phyloP scores from a whole-genome alignment of 352 stramenopile genomes.

The Thalassiosira exigua region DNA sequence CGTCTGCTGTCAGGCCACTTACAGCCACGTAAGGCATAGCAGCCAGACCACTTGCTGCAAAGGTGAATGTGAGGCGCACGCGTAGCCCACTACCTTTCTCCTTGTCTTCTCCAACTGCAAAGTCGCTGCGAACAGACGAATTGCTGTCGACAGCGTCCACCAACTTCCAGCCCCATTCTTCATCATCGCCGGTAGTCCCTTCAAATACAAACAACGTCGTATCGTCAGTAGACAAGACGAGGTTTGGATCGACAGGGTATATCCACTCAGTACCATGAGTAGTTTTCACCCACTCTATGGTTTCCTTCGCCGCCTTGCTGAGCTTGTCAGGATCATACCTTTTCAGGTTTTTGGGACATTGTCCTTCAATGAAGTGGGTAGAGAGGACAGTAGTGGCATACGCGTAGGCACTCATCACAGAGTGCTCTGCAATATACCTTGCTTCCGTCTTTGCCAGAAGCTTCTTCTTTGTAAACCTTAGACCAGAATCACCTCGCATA shows the following conservation, averaged over 20 bases:
- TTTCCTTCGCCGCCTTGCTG: background rate
- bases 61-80: slow-evolving; percentile 5
- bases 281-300: slow-evolving; percentile 20
- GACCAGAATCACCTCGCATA: background rate
- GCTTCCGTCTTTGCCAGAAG: slow-evolving; percentile 14
- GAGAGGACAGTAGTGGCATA: slow-evolving; percentile 13
- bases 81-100: slow-evolving; percentile 13
- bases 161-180: slow-evolving; percentile 31
- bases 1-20: slow-evolving; percentile 18
- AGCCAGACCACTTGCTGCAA: slow-evolving; percentile 14
- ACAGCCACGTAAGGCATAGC: slow-evolving; percentile 20
- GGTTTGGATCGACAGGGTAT: slow-evolving; percentile 21
- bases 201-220: slow-evolving; percentile 31
- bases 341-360: background rate
- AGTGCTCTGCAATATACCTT: slow-evolving; percentile 13
- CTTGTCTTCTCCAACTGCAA: slow-evolving; percentile 11
- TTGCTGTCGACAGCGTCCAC: slow-evolving; percentile 1
- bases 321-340: background rate
- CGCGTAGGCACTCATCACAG: background rate
- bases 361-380: slow-evolving; percentile 20
- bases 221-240: slow-evolving; percentile 30
- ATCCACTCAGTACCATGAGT: slow-evolving; percentile 6
- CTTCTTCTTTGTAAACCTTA: background rate
- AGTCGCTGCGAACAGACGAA: slow-evolving; percentile 17
- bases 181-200: background rate